These are phyloP conservation scores for Cryphonectria carpinicola DNA, from an alignment of 2,329 filamentous ascomycete genomes.

Conservation along the genomic window DNA sequence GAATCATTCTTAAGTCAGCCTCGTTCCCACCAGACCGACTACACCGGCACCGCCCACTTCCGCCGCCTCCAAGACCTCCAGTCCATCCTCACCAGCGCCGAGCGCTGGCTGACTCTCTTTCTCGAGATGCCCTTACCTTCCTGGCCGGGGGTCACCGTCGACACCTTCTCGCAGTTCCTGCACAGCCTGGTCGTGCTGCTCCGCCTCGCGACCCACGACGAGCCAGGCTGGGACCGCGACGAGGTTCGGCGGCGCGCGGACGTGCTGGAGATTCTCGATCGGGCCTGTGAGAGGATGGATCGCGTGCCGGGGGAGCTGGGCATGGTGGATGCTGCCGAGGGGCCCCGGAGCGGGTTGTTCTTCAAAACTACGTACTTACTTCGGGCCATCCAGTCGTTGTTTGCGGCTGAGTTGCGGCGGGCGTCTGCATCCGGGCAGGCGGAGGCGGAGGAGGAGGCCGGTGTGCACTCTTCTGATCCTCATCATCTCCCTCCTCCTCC, in stretches of 20 bases:
- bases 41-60: slow-evolving; percentile 23
- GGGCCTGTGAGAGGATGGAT: slow-evolving; percentile 23
- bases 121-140: slow-evolving; percentile 26
- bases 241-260: slow-evolving; percentile 33
- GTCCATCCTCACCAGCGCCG: slow-evolving; percentile 26
- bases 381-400: slow-evolving; percentile 31
- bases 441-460: not conserved
- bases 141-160: slow-evolving; percentile 32
- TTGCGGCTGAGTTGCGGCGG: slow-evolving; percentile 30
- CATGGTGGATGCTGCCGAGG: slow-evolving; percentile 31
- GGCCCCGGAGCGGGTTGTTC: slow-evolving; percentile 31
- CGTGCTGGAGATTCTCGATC: slow-evolving; percentile 33
- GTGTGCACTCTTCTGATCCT: not conserved
- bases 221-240: slow-evolving; percentile 33
- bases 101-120: slow-evolving; percentile 31
- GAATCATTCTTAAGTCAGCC: slow-evolving; percentile 28
- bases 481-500: not conserved
- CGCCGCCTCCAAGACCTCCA: slow-evolving; percentile 33
- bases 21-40: slow-evolving; percentile 5
- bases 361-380: slow-evolving; percentile 32
- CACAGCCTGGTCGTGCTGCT: slow-evolving; percentile 35
- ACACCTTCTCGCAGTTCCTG: slow-evolving; percentile 34
- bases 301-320: slow-evolving; percentile 26
- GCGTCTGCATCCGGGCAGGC: not conserved
- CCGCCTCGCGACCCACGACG: slow-evolving; percentile 32